phyloP scores from a whole-genome alignment of 2,329 filamentous ascomycete species.

The Chalara sp. region DNA sequence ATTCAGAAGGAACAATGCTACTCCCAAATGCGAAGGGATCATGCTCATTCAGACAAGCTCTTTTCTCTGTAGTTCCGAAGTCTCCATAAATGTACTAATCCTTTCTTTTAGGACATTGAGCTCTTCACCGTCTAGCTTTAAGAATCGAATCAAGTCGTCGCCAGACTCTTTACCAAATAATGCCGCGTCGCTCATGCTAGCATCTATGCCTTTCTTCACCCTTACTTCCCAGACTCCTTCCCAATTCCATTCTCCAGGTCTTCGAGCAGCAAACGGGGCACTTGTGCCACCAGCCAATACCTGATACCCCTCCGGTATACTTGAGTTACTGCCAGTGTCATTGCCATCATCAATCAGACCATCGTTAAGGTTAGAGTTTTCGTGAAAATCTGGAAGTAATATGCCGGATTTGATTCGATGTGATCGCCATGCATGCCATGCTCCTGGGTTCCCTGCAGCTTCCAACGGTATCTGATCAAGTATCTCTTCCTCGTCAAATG shows the following conservation, averaged over 20 bases:
- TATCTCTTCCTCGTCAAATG: constrained; percentile 72
- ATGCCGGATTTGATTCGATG: constrained; percentile 50
- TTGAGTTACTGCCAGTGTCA: constrained; percentile 4
- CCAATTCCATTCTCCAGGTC: constrained; percentile 92
- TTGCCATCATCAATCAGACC: constrained; percentile 12
- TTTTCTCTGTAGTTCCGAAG: constrained; percentile 25
- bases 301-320: constrained; percentile 11
- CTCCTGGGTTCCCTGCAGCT: constrained; percentile 81
- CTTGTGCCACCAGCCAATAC: constrained; percentile 14
- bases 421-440: constrained; percentile 88
- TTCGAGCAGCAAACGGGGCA: constrained; percentile 28
- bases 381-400: constrained; percentile 17
- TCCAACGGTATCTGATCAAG: constrained; percentile 75
- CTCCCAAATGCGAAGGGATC: too few species aligned
- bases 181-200: constrained; percentile 71
- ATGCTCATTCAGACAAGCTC: constrained; percentile 9
- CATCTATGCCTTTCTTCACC: constrained; percentile 70
- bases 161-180: constrained; percentile 61
- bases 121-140: constrained; percentile 54
- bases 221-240: constrained; percentile 93
- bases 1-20: too few species aligned
- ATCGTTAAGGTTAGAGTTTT: constrained; percentile 9
- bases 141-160: constrained; percentile 70
- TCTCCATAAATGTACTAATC: constrained; percentile 40
- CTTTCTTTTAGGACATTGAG: constrained; percentile 53